Evolutionary conservation across 441 rosid genomes (phyloP).

Genomic region (Theobroma grandiflorum): DNA sequence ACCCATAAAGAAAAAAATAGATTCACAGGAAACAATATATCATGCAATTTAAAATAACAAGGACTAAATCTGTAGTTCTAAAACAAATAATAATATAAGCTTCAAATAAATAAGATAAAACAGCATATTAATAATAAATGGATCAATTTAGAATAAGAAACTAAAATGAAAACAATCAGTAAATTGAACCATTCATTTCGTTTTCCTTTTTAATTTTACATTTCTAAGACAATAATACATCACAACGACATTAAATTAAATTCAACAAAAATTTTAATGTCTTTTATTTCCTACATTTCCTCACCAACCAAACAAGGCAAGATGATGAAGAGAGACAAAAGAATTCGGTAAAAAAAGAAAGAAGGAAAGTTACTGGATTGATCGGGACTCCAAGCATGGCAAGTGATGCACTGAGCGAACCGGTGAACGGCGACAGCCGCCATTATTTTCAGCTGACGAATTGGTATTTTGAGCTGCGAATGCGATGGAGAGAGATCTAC

Average conservation of each 20-base stretch:
- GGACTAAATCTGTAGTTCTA: background rate
- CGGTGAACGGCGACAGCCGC: conserved; percentile 77
- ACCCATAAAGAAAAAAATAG: background rate
- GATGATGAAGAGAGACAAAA: background rate
- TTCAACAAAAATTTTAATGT: background rate
- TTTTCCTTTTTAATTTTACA: background rate
- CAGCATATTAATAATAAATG: background rate
- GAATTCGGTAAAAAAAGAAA: background rate
- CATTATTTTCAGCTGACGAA: conserved; percentile 43
- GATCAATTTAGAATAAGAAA: conserved; percentile 6
- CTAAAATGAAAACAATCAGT: background rate
- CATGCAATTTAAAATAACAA: conserved; percentile 7
- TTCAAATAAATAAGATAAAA: background rate
- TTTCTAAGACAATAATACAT: background rate
- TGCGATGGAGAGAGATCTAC: background rate
- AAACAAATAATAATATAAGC: background rate
- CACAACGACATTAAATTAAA: background rate
- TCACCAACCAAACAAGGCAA: conserved; percentile 22
- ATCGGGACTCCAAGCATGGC: conserved; percentile 99
- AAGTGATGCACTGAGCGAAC: conserved; percentile 85
- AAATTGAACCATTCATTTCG: background rate
- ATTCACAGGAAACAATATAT: conserved; percentile 5
- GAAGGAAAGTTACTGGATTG: conserved; percentile 57
- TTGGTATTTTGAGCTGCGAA: background rate
- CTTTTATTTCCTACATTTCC: conserved; percentile 7